A percentile compares a stretch with the other conserved stretches of the same genome.
These are phyloP conservation scores for Tylopilus sp. DNA, from an alignment of 768 basidiomycete genomes.

Conservation along the genomic window DNA sequence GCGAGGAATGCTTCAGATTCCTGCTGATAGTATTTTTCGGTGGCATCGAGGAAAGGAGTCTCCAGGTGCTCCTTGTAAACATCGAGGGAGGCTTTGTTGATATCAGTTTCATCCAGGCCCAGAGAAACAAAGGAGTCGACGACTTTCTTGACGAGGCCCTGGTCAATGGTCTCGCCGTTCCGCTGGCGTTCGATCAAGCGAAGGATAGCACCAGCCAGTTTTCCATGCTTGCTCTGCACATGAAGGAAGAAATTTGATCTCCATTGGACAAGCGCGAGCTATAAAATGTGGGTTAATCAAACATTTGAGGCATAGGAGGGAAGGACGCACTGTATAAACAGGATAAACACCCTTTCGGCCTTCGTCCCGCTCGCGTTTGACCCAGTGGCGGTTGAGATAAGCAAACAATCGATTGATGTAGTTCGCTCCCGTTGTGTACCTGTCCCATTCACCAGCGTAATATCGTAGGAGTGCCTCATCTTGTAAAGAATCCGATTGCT, in stretches of 20 bases:
- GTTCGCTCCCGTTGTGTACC: slow-evolving; percentile 95
- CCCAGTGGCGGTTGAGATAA: slow-evolving; percentile 99
- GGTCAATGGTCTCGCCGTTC: slow-evolving; percentile 92
- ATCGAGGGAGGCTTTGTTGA: slow-evolving; percentile 89
- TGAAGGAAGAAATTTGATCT: slow-evolving; percentile 85
- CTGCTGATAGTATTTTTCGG: slow-evolving; percentile 86
- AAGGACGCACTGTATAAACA: slow-evolving; percentile 81
- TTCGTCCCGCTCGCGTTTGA: slow-evolving; percentile 96
- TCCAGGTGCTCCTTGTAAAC: slow-evolving; percentile 93
- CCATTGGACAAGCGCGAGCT: slow-evolving; percentile 97
- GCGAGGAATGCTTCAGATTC: slow-evolving; percentile 91
- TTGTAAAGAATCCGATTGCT: slow-evolving; percentile 78
- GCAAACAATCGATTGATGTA: slow-evolving; percentile 98
- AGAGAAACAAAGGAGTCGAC: slow-evolving; percentile 94
- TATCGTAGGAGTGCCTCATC: slow-evolving; percentile 88
- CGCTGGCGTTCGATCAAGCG: slow-evolving; percentile 90
- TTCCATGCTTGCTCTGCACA: slow-evolving; percentile 77
- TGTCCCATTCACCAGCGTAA: slow-evolving; percentile 91
- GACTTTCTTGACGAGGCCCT: slow-evolving; percentile 89
- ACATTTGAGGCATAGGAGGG: background rate
- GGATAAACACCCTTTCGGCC: slow-evolving; percentile 93
- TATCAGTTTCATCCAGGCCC: slow-evolving; percentile 88
- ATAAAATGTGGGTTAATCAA: slow-evolving; percentile 1
- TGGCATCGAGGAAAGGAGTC: slow-evolving; percentile 80
- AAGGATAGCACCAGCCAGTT: slow-evolving; percentile 84